Base-by-base conservation (phyloP, 2,329 filamentous ascomycete species). In the Harringtonia aguacate region DNA sequence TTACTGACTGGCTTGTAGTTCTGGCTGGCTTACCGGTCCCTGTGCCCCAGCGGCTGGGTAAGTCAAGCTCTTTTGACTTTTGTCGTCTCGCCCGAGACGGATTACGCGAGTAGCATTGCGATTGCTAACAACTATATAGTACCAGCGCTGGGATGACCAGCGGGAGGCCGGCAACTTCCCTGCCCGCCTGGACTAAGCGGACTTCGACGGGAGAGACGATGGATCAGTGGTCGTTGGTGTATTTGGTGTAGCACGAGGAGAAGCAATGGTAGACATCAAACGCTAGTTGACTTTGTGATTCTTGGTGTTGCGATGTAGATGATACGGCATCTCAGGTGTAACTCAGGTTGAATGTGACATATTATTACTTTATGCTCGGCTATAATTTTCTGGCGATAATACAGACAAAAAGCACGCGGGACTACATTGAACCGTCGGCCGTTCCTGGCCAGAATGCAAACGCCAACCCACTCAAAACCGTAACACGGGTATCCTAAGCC, bases 111-210 rank as follows among this genome's bases (percentile, higher is more conserved):
- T n/a, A n/a, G n/a, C n/a, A n/a, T n/a, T n/a, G n/a, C n/a, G n/a
- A n/a, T n/a, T 20, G 13, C 47, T 46, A 31, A 46, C 42, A 10
- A 30, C 13, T 30, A 6, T n/a, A 20, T 24, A 53, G 92, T 84
- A 84, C 63, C 70, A 82, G 68, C 80, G 92, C 70, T 98, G 92
- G 92, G 90, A 98, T 63, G 86, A 92, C 61, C 92, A 97, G 76
- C 85, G 92, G 69, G 80, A 80, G 64, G 71, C 72, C 55, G 80
- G 79, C 59, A 83, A 73, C 60, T 84, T 84, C 69, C 80, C 80
- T 38, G 75, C 66, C 55, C 75, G 76, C 58, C 66, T 84, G 56
- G 78, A 84, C 61, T 79, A 75, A 33, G 44, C 35, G 33, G 13
- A 21, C 27, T 36, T 33, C 28, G 22, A 31, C 14, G 21, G 18